phyloP scores from a whole-genome alignment of 2,329 filamentous ascomycete species.

The Rhytidhysteron rufulum region DNA sequence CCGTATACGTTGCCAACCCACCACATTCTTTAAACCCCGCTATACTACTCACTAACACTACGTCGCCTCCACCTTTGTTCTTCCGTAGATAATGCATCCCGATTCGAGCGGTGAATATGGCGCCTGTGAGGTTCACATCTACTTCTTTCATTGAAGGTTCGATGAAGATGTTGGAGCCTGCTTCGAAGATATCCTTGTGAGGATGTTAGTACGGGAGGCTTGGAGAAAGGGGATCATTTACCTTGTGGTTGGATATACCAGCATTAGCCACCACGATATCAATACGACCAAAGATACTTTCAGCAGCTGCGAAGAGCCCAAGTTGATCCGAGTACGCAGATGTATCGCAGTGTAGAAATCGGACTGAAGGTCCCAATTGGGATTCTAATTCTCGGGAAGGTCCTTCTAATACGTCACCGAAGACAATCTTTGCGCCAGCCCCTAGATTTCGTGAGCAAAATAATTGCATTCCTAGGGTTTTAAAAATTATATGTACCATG shows the following conservation, averaged over 20 bases:
- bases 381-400: slow-evolving; percentile 9
- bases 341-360: slow-evolving; percentile 15
- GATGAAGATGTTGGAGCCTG: slow-evolving; percentile 9
- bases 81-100: slow-evolving; percentile 19
- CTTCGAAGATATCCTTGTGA: slow-evolving; percentile 15
- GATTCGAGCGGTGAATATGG: slow-evolving; percentile 17
- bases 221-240: too few relatives aligned
- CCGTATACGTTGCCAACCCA: slow-evolving; percentile 16
- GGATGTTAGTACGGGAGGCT: too few relatives aligned
- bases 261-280: slow-evolving; percentile 17
- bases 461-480: too few relatives aligned
- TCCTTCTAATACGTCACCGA: slow-evolving; percentile 14
- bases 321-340: slow-evolving; percentile 14
- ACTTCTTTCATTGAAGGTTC: slow-evolving; percentile 17
- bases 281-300: slow-evolving; percentile 9
- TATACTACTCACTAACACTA: slow-evolving; percentile 17
- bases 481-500: slow-evolving; percentile 7
- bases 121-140: slow-evolving; percentile 18
- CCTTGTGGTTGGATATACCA: slow-evolving; percentile 13
- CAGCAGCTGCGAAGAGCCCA: slow-evolving; percentile 11
- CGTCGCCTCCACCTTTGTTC: slow-evolving; percentile 8
- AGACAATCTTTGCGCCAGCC: slow-evolving; percentile 16
- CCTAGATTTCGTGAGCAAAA: slow-evolving; percentile 4
- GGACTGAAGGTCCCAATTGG: slow-evolving; percentile 8
- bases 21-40: slow-evolving; percentile 19